Evolutionary conservation across 306 rosid genomes (phyloP).

Genomic region (Fragaria iinumae): DNA sequence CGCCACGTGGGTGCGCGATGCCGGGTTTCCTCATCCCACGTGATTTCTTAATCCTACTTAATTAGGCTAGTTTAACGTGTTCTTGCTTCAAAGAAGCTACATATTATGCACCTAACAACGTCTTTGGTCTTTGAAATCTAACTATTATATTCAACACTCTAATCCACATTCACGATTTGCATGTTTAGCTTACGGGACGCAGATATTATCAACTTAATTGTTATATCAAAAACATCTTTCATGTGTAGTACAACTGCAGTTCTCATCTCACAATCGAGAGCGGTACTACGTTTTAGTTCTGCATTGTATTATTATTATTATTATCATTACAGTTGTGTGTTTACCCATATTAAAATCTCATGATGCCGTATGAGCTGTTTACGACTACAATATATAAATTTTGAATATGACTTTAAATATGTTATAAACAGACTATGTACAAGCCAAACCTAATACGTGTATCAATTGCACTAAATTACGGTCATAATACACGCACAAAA

Average conservation of each 20-base stretch:
- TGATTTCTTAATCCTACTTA: neutral
- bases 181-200: slow-evolving; percentile 18
- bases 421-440: accelerated
- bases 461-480: accelerated
- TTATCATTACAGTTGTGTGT: neutral
- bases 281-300: neutral
- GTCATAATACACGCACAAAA: accelerated
- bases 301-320: too few species aligned
- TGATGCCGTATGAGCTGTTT: neutral
- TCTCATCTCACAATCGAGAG: neutral
- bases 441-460: neutral
- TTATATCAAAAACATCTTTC: neutral
- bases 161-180: slow-evolving; percentile 1
- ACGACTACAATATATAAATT: neutral
- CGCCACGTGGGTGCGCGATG: slow-evolving; percentile 26
- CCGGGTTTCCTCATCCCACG: slow-evolving; percentile 41
- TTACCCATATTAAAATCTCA: neutral
- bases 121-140: neutral
- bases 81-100: neutral
- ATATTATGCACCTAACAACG: neutral
- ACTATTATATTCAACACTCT: neutral
- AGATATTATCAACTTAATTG: neutral
- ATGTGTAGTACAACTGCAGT: neutral
- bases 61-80: too few species aligned
- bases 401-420: neutral